Percentiles rank a stretch among this genome's conserved stretches.
phyloP scores from a whole-genome alignment of 2,329 filamentous ascomycete species.

The Biscogniauxia sp. region DNA sequence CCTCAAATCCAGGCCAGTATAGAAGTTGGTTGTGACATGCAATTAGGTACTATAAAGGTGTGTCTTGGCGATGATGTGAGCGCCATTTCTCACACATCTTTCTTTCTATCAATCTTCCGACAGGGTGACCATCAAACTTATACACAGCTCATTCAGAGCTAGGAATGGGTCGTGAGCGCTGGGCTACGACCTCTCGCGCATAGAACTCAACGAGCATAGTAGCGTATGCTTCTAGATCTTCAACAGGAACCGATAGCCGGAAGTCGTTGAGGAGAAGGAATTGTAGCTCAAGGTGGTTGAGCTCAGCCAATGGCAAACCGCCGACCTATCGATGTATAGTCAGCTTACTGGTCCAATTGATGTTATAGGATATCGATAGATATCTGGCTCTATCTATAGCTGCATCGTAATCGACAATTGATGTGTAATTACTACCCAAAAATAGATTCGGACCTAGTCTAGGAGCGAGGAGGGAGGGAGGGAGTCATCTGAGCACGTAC shows the following conservation, averaged over 20 bases:
- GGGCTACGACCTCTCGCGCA: constrained; percentile 75
- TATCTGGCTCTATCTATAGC: not conserved
- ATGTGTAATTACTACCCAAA: not conserved
- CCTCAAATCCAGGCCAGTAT: not conserved
- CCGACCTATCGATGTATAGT: constrained; percentile 65
- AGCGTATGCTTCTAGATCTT: constrained; percentile 94
- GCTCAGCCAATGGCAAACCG: constrained; percentile 82
- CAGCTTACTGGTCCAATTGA: constrained; percentile 12
- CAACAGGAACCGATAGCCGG: constrained; percentile 84
- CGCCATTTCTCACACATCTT: constrained; percentile 9
- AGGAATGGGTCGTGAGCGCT: constrained; percentile 27
- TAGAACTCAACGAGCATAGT: constrained; percentile 99
- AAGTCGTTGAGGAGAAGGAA: constrained; percentile 97
- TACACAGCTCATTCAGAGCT: constrained; percentile 12
- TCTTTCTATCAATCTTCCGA: constrained; percentile 1
- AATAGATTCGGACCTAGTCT: not conserved
- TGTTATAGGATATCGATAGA: too few relatives aligned
- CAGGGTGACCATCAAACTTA: not conserved
- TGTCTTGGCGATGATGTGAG: constrained; percentile 13
- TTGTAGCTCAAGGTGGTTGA: constrained; percentile 95
- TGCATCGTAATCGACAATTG: not conserved
- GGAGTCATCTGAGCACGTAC: constrained; percentile 48
- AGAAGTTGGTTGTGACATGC: constrained; percentile 4
- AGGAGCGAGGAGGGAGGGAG: not conserved
- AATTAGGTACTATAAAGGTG: constrained; percentile 18